These are phyloP conservation scores for Cairneyella variabilis DNA, from an alignment of 495 filamentous ascomycete species.

Conservation along the genomic window DNA sequence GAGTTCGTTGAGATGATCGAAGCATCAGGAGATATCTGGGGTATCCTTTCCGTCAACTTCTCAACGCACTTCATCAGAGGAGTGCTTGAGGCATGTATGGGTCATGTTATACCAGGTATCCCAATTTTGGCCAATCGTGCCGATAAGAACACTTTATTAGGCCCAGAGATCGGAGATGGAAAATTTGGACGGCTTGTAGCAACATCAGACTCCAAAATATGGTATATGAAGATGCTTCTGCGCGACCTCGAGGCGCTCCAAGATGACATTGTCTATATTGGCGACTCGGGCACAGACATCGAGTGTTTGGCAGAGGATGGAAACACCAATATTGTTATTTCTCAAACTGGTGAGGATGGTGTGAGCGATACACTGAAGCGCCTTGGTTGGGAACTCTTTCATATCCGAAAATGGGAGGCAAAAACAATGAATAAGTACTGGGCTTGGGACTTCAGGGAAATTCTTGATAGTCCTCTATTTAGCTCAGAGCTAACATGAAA, in stretches of 20 bases:
- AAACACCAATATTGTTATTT: conserved; percentile 14
- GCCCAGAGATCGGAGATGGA: background rate
- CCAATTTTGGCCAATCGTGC: conserved; percentile 14
- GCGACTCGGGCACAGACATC: conserved; percentile 25
- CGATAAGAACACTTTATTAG: conserved; percentile 9
- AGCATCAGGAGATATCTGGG: conserved; percentile 3
- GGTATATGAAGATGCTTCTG: conserved; percentile 8
- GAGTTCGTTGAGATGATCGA: conserved; percentile 6
- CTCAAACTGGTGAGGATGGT: conserved; percentile 9
- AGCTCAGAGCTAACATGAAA: no score
- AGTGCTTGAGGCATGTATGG: conserved; percentile 5
- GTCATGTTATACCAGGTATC: background rate
- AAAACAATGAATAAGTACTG: conserved; percentile 4
- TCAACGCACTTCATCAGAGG: conserved; percentile 18
- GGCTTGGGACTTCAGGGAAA: conserved; percentile 17
- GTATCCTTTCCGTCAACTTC: conserved; percentile 22
- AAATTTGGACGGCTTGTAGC: conserved; percentile 3
- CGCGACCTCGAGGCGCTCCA: background rate
- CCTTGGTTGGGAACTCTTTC: conserved; percentile 6
- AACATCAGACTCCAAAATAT: conserved; percentile 18
- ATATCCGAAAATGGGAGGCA: conserved; percentile 1
- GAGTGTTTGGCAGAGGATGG: conserved; percentile 16
- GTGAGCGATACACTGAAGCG: conserved; percentile 11
- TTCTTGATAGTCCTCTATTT: conserved; percentile 12
- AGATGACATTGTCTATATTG: conserved; percentile 16